phyloP scores from a whole-genome alignment of 2,329 filamentous ascomycete genomes.

The Neopestalotiopsis rosae region DNA sequence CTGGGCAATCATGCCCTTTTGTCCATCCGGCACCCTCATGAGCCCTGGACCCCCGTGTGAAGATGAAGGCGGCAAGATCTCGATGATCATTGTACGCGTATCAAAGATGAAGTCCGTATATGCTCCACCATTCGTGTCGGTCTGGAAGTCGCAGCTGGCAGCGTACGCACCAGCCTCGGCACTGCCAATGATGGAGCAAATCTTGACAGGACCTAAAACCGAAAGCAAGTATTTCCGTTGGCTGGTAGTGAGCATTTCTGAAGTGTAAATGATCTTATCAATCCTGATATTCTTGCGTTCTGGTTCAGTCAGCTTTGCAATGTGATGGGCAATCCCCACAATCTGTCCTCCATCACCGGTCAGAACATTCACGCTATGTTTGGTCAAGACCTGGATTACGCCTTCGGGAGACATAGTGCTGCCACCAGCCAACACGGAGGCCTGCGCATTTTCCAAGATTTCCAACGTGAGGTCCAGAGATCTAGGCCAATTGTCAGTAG shows the following conservation, averaged over 20 bases:
- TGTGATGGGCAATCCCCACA: slow-evolving; percentile 40
- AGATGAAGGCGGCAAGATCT: slow-evolving; percentile 38
- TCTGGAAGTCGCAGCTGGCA: slow-evolving; percentile 36
- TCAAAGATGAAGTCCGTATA: slow-evolving; percentile 43
- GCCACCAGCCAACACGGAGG: slow-evolving; percentile 43
- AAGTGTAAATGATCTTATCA: slow-evolving; percentile 50
- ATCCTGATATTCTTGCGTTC: slow-evolving; percentile 34
- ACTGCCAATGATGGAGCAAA: slow-evolving; percentile 47
- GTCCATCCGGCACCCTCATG: slow-evolving; percentile 33
- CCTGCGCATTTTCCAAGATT: slow-evolving; percentile 46
- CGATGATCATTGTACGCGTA: slow-evolving; percentile 40
- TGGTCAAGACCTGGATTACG: slow-evolving; percentile 32
- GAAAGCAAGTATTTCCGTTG: slow-evolving; percentile 39
- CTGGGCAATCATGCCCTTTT: slow-evolving; percentile 44
- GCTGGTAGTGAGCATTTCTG: slow-evolving; percentile 40
- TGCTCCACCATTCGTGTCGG: slow-evolving; percentile 23
- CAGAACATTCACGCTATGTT: slow-evolving; percentile 44
- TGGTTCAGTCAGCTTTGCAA: slow-evolving; percentile 34
- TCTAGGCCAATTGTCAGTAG: slow-evolving; percentile 22
- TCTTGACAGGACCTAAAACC: slow-evolving; percentile 37
- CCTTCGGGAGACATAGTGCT: slow-evolving; percentile 30
- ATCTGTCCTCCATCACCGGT: slow-evolving; percentile 45
- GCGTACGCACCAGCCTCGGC: slow-evolving; percentile 49
- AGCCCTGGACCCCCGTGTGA: slow-evolving; percentile 11
- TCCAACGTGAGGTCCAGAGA: slow-evolving; percentile 47